These are phyloP conservation scores for Glycine tomentella DNA, from an alignment of 306 rosid genomes.

Conservation along the genomic window DNA sequence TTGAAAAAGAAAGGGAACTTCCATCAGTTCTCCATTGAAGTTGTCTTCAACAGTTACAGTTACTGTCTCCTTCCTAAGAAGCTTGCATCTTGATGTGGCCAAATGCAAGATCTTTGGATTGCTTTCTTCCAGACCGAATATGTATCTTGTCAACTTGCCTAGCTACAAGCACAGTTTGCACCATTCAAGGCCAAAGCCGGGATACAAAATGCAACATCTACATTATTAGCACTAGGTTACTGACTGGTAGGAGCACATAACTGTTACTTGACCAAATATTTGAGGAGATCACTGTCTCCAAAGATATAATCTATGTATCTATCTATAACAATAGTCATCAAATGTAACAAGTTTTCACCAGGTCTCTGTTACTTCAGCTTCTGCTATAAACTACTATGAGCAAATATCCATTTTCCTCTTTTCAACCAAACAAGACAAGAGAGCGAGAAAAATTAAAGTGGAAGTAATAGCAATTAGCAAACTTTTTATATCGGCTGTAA, in stretches of 20 bases:
- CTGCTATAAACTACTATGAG: not conserved
- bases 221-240: slow-evolving; percentile 25
- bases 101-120: slow-evolving; percentile 54
- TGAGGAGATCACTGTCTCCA: slow-evolving; percentile 24
- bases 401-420: slow-evolving; percentile 30
- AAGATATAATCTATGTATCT: not conserved
- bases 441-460: not conserved
- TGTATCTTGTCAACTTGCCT: slow-evolving; percentile 54
- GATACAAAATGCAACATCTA: slow-evolving; percentile 35
- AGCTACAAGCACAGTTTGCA: slow-evolving; percentile 43
- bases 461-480: too few species aligned
- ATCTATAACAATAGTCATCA: slow-evolving; percentile 12
- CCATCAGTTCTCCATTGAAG: slow-evolving; percentile 58
- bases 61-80: slow-evolving; percentile 45
- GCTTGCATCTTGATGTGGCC: too few species aligned
- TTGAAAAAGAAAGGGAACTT: slow-evolving; percentile 43
- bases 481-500: too few species aligned
- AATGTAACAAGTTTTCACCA: slow-evolving; percentile 23
- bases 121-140: slow-evolving; percentile 45
- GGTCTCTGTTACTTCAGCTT: not conserved
- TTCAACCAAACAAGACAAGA: slow-evolving; percentile 22
- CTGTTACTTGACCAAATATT: slow-evolving; percentile 14
- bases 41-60: slow-evolving; percentile 58
- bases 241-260: slow-evolving; percentile 17
- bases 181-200: slow-evolving; percentile 21